These are phyloP conservation scores for Acanthochlamys bracteata DNA, from an alignment of 106 monocot genomes.

Conservation along the genomic window DNA sequence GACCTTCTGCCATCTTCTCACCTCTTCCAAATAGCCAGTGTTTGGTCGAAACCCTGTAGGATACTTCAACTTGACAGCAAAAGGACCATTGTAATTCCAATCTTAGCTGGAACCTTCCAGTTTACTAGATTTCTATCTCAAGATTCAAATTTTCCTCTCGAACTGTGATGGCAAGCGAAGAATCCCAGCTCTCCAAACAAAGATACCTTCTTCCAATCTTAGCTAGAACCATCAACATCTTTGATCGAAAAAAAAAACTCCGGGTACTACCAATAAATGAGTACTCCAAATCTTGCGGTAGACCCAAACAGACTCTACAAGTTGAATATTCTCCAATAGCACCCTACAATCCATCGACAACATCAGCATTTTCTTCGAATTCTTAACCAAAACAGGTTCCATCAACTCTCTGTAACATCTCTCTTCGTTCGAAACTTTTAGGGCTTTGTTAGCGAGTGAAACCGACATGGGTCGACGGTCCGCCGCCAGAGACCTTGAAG, in stretches of 20 bases:
- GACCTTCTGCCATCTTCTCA: constrained; percentile 82
- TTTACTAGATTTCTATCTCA: not conserved
- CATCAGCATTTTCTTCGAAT: constrained; percentile 76
- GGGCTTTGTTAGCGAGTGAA: constrained; percentile 47
- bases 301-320: constrained; percentile 51
- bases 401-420: constrained; percentile 33
- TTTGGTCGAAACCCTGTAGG: constrained; percentile 77
- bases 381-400: constrained; percentile 74
- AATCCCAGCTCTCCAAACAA: constrained; percentile 90
- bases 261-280: constrained; percentile 54
- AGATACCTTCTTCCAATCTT: constrained; percentile 43
- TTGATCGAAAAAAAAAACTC: constrained; percentile 49
- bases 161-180: constrained; percentile 57
- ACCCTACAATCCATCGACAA: constrained; percentile 86
- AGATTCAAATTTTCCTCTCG: constrained; percentile 64
- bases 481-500: constrained; percentile 70
- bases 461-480: constrained; percentile 54
- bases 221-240: constrained; percentile 28
- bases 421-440: constrained; percentile 41
- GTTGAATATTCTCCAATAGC: constrained; percentile 64
- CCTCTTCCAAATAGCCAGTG: constrained; percentile 50
- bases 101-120: constrained; percentile 34
- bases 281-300: constrained; percentile 40
- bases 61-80: constrained; percentile 59
- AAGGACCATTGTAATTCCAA: constrained; percentile 57